These are phyloP conservation scores for Platanthera zijinensis DNA, from an alignment of 106 monocot genomes.

Conservation along the genomic window DNA sequence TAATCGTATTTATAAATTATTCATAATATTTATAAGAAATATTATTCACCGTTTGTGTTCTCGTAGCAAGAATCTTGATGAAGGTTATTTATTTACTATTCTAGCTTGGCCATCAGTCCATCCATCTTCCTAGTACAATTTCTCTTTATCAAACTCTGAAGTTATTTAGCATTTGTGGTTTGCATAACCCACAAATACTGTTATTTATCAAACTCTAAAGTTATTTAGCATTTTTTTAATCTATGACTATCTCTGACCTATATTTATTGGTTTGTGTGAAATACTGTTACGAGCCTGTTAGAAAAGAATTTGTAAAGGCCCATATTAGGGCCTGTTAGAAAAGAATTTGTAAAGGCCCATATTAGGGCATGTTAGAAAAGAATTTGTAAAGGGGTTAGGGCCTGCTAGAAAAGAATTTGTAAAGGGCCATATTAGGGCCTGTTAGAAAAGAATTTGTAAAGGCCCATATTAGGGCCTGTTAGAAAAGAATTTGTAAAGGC, in stretches of 20 bases:
- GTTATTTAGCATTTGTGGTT: not conserved
- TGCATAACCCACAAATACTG: not conserved
- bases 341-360: too few species aligned
- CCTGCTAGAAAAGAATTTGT: too few species aligned
- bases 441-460: too few species aligned
- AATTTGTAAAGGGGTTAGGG: too few species aligned
- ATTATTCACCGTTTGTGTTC: not conserved
- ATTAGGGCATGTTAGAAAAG: too few species aligned
- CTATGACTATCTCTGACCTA: not conserved
- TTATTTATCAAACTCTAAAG: not conserved
- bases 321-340: too few species aligned
- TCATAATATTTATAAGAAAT: not conserved
- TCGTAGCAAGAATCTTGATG: not conserved
- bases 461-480: too few species aligned
- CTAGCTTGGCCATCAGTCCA: not conserved
- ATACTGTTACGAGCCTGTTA: not conserved
- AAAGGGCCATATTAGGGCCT: too few species aligned
- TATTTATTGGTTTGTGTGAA: not conserved
- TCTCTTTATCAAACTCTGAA: not conserved
- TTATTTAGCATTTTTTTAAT: not conserved
- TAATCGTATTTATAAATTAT: not conserved
- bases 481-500: too few species aligned
- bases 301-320: too few species aligned
- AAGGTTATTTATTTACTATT: not conserved
- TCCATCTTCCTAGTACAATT: not conserved